Percentiles rank a stretch among this genome's conserved stretches.
phyloP scores from a whole-genome alignment of 192 early-diverging fungal species.

The Ramicandelaber brevisporus region DNA sequence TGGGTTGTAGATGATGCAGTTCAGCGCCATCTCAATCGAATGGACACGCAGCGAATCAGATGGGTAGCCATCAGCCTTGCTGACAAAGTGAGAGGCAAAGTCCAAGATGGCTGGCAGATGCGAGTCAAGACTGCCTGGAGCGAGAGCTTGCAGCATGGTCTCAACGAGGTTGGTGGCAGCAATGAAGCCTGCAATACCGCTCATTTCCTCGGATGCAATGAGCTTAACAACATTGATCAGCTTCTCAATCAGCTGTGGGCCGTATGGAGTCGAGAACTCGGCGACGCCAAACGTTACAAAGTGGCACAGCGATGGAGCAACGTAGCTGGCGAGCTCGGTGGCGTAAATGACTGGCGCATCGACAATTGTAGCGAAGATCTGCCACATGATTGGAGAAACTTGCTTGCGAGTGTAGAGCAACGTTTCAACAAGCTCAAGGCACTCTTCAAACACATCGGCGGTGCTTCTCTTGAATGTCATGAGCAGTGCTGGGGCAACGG shows the following conservation, averaged over 20 bases:
- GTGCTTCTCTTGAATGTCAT: conserved; percentile 47
- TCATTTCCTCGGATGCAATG: conserved; percentile 47
- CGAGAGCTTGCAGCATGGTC: conserved; percentile 58
- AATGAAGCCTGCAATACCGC: conserved; percentile 53
- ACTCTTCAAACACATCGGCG: conserved; percentile 57
- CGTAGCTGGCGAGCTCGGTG: conserved; percentile 72
- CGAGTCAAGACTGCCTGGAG: conserved; percentile 55
- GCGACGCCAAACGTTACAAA: conserved; percentile 70
- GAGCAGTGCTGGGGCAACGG: conserved; percentile 46
- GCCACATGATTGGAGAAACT: conserved; percentile 66
- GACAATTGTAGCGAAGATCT: conserved; percentile 51
- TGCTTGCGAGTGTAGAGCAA: conserved; percentile 61
- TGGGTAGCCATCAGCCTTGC: conserved; percentile 27
- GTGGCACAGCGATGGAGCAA: conserved; percentile 77
- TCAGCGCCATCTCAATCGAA: conserved; percentile 57
- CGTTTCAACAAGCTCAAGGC: conserved; percentile 73
- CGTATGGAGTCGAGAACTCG: conserved; percentile 23
- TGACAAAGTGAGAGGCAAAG: conserved; percentile 35
- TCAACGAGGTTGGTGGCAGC: conserved; percentile 68
- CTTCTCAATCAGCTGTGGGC: conserved; percentile 40
- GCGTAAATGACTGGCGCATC: conserved; percentile 45
- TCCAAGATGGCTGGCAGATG: conserved; percentile 40
- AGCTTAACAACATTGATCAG: conserved; percentile 71
- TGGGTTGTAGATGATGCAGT: conserved; percentile 75
- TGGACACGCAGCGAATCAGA: conserved; percentile 43